A percentile compares a stretch with the other conserved stretches of the same genome.
Evolutionary conservation across 306 rosid species (phyloP).

Genomic region (Cicer judaicum): DNA sequence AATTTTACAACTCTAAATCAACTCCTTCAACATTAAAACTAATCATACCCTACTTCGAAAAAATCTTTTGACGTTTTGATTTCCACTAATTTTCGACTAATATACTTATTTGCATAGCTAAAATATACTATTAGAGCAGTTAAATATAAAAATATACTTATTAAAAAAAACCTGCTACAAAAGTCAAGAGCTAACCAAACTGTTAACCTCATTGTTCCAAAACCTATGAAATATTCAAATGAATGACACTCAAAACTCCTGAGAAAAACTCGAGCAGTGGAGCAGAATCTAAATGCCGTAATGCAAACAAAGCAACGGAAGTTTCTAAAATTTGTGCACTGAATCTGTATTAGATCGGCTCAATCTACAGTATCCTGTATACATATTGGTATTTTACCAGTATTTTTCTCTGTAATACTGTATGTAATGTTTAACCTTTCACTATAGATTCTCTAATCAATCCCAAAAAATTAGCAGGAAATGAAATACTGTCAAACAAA

Average conservation of each 20-base stretch:
- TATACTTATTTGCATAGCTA: too few species aligned
- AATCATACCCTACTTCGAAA: too few species aligned
- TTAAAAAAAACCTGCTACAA: too few species aligned
- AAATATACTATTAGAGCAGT: too few species aligned
- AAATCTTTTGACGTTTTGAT: too few species aligned
- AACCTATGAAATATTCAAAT: not conserved
- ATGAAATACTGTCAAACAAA: constrained; percentile 8
- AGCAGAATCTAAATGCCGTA: constrained; percentile 1
- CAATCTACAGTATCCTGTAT: constrained; percentile 6
- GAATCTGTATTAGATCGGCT: not conserved
- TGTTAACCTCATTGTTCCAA: not conserved
- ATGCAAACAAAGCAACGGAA: constrained; percentile 5
- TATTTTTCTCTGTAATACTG: not conserved
- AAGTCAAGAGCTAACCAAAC: not conserved
- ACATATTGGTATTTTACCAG: not conserved
- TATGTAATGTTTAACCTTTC: constrained; percentile 9
- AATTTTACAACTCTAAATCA: too few species aligned
- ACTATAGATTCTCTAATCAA: constrained; percentile 21
- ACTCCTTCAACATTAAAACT: too few species aligned
- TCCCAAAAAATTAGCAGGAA: constrained; percentile 25
- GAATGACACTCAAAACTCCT: not conserved
- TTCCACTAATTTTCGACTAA: too few species aligned
- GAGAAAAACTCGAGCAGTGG: not conserved
- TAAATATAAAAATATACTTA: too few species aligned
- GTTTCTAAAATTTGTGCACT: not conserved